Evolutionary conservation across 2,329 filamentous ascomycete species (phyloP).

Genomic region (Coniochaeta hoffmannii): DNA sequence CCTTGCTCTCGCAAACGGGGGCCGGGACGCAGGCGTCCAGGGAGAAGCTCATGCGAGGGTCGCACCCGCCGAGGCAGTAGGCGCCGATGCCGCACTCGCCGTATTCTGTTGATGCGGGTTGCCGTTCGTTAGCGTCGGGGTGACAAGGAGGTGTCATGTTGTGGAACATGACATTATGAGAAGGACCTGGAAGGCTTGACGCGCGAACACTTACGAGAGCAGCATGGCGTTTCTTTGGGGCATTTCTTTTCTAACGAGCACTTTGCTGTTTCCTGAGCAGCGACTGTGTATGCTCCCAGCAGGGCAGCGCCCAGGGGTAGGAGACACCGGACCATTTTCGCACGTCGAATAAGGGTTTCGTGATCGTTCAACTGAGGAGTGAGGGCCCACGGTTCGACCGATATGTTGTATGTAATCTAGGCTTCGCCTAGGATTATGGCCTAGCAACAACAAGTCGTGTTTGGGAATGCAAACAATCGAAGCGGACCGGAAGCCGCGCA

Average conservation of each 20-base stretch:
- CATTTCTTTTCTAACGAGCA: conserved; percentile 54
- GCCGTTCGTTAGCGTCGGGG: conserved; percentile 5
- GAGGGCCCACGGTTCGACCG: not conserved
- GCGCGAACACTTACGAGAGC: conserved; percentile 57
- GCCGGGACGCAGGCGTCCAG: conserved; percentile 80
- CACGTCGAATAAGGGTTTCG: not conserved
- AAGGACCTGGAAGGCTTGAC: not conserved
- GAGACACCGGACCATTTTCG: conserved; percentile 17
- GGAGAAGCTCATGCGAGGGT: conserved; percentile 74
- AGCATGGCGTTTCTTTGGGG: conserved; percentile 66
- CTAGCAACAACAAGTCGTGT: not conserved
- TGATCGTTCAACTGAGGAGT: not conserved
- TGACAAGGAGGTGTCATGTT: conserved; percentile 4
- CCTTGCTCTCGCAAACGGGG: conserved; percentile 70
- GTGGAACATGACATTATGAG: not conserved
- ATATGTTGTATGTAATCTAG: not conserved
- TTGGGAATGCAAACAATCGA: not conserved
- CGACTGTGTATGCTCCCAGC: conserved; percentile 28
- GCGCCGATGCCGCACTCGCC: conserved; percentile 88
- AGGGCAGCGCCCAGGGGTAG: conserved; percentile 30
- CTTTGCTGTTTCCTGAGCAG: conserved; percentile 23
- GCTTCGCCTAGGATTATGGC: not conserved
- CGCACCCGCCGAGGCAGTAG: conserved; percentile 93
- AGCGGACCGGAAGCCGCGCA: conserved; percentile 5
- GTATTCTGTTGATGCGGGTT: conserved; percentile 57